Conservation (phyloP, 768 basidiomycete species). For the Rhizopogon rudus region DNA sequence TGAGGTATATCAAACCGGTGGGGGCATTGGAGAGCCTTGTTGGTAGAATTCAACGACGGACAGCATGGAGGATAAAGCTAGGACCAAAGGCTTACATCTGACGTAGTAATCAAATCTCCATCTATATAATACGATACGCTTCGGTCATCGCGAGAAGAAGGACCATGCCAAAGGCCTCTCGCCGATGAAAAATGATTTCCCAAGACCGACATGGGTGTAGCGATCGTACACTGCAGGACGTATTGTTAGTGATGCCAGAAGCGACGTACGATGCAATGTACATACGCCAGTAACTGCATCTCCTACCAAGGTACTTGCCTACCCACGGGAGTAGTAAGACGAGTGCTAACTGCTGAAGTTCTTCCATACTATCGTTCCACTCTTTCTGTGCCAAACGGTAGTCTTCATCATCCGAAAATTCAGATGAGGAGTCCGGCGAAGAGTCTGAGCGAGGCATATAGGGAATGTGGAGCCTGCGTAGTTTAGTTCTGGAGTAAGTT, state of each 20-base stretch:
- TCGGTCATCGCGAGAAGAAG: slow-evolving; percentile 15
- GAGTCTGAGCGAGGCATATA: slow-evolving; percentile 58
- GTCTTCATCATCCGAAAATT: slow-evolving; percentile 64
- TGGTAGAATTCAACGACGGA: slow-evolving; percentile 39
- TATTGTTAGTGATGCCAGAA: slow-evolving; percentile 7
- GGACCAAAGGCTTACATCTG: slow-evolving; percentile 26
- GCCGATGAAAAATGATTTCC: slow-evolving; percentile 61
- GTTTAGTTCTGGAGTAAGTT: background rate
- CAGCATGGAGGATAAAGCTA: slow-evolving; percentile 23
- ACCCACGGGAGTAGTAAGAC: slow-evolving; percentile 80
- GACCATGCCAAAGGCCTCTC: slow-evolving; percentile 10
- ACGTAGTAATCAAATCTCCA: slow-evolving; percentile 7
- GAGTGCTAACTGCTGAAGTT: slow-evolving; percentile 76
- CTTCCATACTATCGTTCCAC: slow-evolving; percentile 88
- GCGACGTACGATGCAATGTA: slow-evolving; percentile 11
- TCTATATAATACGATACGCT: background rate
- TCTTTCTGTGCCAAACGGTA: slow-evolving; percentile 77
- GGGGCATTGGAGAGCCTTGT: slow-evolving; percentile 46
- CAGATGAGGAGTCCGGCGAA: slow-evolving; percentile 51
- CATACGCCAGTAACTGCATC: slow-evolving; percentile 84
- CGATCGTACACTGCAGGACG: slow-evolving; percentile 57
- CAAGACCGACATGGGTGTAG: slow-evolving; percentile 59
- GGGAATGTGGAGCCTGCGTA: background rate
- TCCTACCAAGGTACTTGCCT: slow-evolving; percentile 85
- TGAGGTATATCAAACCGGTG: slow-evolving; percentile 39